Base-by-base conservation (phyloP, 768 basidiomycete genomes). In the Rhizopogon sp. region DNA sequence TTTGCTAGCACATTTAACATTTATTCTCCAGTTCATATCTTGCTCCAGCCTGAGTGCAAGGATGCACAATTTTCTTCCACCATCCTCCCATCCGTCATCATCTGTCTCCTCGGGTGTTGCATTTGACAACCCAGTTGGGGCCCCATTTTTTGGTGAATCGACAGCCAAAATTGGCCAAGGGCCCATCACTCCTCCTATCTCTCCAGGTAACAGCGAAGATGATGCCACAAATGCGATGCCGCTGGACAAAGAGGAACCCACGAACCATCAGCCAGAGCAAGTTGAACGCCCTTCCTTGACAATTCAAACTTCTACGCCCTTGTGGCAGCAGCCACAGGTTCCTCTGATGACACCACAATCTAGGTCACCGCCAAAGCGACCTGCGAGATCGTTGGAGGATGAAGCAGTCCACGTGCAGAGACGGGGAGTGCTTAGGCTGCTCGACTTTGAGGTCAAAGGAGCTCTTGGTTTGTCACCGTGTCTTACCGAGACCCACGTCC, bases 371-470 rank as follows among this genome's bases (percentile, higher is more conserved):
- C 75, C 75, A n/a, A 52, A 42, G 33, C 57, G 51, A 10, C 81
- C 85, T 3, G 73, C 75, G 20, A 76, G 84, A 55, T 72, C 83
- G 42, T 73, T 91, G 10, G 87, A 90, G 62, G 84, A 90, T 57
- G 87, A 90, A 61, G 71, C 77, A 62, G 81, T 83, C 39, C 87
- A 85, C 62, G 71, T 90, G 3, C 75, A 80, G 58, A 75, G 74
- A 57, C 66, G 74, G 5, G 86, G 87, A 16, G 60, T 69, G 17
- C 73, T 90, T 55, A 83, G 77, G 57, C 69, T 93, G 50, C 84
- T 84, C 5, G 88, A 90, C 66, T 92, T 93, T 59, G 88, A 92
- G 67, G 85, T 91, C 52, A 80, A 84, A 62, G 88, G 89, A 11
- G 85, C 89, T 4, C 66, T 91, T 52, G 89, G 89, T 89, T 61